These are phyloP conservation scores for Beauveria australis DNA, from an alignment of 2,329 filamentous ascomycete genomes.

Conservation along the genomic window DNA sequence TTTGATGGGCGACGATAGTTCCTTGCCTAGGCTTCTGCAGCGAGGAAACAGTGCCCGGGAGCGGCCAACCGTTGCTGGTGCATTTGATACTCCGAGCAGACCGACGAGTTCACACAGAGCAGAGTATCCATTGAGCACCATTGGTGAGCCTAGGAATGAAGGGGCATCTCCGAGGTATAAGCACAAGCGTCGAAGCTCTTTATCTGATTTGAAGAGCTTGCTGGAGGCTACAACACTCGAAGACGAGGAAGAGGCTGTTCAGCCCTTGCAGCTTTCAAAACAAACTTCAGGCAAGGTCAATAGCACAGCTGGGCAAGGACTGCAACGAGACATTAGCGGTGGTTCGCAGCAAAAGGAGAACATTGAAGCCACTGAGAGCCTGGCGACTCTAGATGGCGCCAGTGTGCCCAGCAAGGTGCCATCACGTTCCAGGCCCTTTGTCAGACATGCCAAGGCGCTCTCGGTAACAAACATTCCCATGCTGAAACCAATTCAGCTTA, in stretches of 20 bases:
- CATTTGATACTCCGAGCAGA: slow-evolving; percentile 51
- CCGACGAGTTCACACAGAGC: slow-evolving; percentile 50
- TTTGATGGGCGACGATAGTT: slow-evolving; percentile 66
- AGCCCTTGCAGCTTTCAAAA: slow-evolving; percentile 44
- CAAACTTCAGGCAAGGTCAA: slow-evolving; percentile 50
- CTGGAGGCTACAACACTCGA: slow-evolving; percentile 52
- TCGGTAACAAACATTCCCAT: slow-evolving; percentile 49
- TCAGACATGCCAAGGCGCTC: slow-evolving; percentile 38
- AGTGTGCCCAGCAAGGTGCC: slow-evolving; percentile 15
- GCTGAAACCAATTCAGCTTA: slow-evolving; percentile 32
- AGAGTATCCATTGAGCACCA: slow-evolving; percentile 49
- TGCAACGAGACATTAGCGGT: slow-evolving; percentile 23
- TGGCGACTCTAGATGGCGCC: neutral
- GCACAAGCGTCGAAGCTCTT: slow-evolving; percentile 81
- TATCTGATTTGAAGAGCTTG: slow-evolving; percentile 73
- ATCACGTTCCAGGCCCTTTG: slow-evolving; percentile 8
- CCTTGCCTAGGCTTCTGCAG: slow-evolving; percentile 30
- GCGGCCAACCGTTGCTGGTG: slow-evolving; percentile 51
- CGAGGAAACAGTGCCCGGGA: slow-evolving; percentile 50
- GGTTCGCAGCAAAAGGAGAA: slow-evolving; percentile 44
- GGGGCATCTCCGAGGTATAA: slow-evolving; percentile 36
- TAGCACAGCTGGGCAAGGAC: slow-evolving; percentile 44
- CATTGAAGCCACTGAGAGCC: slow-evolving; percentile 15
- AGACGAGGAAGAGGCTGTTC: slow-evolving; percentile 28
- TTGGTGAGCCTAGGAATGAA: slow-evolving; percentile 47